Percentiles rank a stretch among this genome's conserved stretches.
These are phyloP conservation scores for Malassezia dermatis DNA, from an alignment of 1,284 basidiomycete genomes.

Conservation along the genomic window DNA sequence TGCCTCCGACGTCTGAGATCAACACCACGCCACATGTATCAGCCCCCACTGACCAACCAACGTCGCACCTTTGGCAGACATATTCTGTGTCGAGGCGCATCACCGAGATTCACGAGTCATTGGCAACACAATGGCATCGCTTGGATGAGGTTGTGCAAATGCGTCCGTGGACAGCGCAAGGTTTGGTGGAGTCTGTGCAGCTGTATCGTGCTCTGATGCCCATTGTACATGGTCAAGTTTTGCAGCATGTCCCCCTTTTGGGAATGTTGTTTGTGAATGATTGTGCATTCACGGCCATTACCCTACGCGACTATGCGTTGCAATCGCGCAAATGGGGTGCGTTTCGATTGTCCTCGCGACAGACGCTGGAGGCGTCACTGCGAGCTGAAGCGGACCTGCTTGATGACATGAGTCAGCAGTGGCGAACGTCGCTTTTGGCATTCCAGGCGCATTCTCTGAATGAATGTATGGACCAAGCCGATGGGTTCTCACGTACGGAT, in stretches of 20 bases:
- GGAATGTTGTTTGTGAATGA: conserved; percentile 79
- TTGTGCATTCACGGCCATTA: conserved; percentile 58
- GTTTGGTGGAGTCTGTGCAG: background rate
- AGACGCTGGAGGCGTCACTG: conserved; percentile 9
- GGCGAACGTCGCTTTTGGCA: conserved; percentile 31
- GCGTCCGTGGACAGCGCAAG: background rate
- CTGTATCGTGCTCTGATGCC: conserved; percentile 62
- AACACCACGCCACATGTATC: background rate
- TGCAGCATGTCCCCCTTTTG: conserved; percentile 55
- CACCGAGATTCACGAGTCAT: background rate
- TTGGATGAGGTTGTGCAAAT: background rate
- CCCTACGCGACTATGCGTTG: conserved; percentile 10
- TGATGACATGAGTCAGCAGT: conserved; percentile 23
- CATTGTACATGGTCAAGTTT: conserved; percentile 55
- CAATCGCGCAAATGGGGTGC: conserved; percentile 4
- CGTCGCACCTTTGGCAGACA: background rate
- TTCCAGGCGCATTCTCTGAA: conserved; percentile 52
- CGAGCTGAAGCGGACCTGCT: conserved; percentile 22
- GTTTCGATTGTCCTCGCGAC: background rate
- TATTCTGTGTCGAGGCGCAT: background rate
- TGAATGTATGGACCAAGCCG: conserved; percentile 56
- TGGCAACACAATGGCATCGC: background rate
- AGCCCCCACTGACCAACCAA: background rate
- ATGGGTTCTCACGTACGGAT: conserved; percentile 63
- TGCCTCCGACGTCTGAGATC: background rate